Percentiles rank a stretch among this genome's conserved stretches.
These are phyloP conservation scores for Dactylella cylindrospora DNA, from an alignment of 2,329 filamentous ascomycete species.

Conservation along the genomic window DNA sequence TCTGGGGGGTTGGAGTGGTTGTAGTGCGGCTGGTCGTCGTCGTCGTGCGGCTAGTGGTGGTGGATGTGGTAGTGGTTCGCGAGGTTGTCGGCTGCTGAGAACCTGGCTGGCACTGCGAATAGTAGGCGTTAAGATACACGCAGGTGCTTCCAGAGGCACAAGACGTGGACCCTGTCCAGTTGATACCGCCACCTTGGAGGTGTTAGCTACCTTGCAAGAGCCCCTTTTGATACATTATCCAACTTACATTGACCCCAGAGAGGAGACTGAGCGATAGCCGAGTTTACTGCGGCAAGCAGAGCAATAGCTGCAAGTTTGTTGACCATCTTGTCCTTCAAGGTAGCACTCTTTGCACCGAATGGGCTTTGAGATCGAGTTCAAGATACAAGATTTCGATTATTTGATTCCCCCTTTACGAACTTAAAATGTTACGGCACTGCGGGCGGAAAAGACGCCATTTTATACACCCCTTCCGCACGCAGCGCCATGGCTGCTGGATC, in stretches of 20 bases:
- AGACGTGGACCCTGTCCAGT: conserved; percentile 49
- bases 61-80: neutral
- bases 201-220: neutral
- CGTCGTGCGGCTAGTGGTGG: neutral
- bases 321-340: too few species aligned
- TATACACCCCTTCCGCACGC: neutral
- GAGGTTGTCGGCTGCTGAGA: conserved; percentile 19
- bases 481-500: too few species aligned
- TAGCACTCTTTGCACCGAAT: too few species aligned
- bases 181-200: conserved; percentile 48
- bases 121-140: conserved; percentile 39
- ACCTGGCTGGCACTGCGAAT: conserved; percentile 25
- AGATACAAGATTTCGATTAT: neutral
- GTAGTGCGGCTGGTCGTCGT: conserved; percentile 6
- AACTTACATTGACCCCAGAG: conserved; percentile 37
- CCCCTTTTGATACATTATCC: neutral
- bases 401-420: neutral
- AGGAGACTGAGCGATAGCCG: conserved; percentile 16
- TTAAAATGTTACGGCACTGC: neutral
- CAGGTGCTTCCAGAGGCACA: conserved; percentile 50
- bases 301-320: conserved; percentile 9
- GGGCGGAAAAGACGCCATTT: neutral
- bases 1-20: conserved; percentile 4
- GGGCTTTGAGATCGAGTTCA: too few species aligned
- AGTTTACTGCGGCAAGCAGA: conserved; percentile 17